Evolutionary conservation across 805 yeast species (phyloP), one percentile per base, ranked within the genome.

Genomic region (Hyphopichia homilentoma): DNA sequence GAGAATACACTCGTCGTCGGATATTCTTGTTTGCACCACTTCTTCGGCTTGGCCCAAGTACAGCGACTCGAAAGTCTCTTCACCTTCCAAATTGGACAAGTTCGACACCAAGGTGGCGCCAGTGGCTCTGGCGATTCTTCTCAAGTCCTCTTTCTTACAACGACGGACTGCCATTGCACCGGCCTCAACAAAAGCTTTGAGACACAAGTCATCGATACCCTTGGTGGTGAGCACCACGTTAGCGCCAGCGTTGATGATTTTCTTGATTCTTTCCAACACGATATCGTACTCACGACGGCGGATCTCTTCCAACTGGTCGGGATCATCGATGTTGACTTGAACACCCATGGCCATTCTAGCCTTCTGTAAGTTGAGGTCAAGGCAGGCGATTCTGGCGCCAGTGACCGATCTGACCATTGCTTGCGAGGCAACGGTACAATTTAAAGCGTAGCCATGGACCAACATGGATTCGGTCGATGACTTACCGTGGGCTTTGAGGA

Each of bases 311-410:
- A 93, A 75, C 63, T 87, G 96, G 48, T 93, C 96, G 25, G 99
- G 98, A 58, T 93, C 97, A 49, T 86, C 95, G 54, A 93, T 87
- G 56, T 89, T 89, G 60, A 93, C 85, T 60, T 88, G 95, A 33
- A 93, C 97, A 34, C 99, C 99, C 79, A 93, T 79, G 25, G 97
- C 96, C 96, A 93, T 87, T 56, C 89, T 79, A 2, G 96, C 93
- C 59, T 89, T 90, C 59, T 94, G 98, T 54, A 93, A 69, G 62
- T 94, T 90, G 60, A 93, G 76, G 63, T 88, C 97, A 51, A 88
- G 70, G 45, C 87, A 79, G 3, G 97, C 97, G 46, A 88, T 84
- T 47, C 79, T 81, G 29, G 96, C 94, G 44, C 73, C 68, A 8
- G 63, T 59, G 29, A 88, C 67, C 32, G 73, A 68, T 50, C 83